phyloP scores from a whole-genome alignment of 805 yeast genomes.

The Candida arabinofermentans region DNA sequence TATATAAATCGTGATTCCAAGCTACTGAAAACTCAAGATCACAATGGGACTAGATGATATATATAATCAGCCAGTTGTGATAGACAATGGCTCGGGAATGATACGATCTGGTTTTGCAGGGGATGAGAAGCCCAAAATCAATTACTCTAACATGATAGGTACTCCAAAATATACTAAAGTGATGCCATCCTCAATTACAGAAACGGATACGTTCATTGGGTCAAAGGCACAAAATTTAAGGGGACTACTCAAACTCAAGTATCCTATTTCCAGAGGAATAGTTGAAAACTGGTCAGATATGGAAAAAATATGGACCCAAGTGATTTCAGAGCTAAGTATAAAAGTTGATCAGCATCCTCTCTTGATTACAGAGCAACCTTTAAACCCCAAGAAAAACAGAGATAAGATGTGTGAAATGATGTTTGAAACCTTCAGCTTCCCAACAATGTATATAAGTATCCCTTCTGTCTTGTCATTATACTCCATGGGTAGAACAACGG shows the following conservation, averaged over 20 bases:
- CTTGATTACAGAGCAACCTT: conserved; percentile 83
- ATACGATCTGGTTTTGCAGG: conserved; percentile 93
- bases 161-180: conserved; percentile 78
- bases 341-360: conserved; percentile 76
- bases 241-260: conserved; percentile 65
- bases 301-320: conserved; percentile 75
- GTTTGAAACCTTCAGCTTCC: conserved; percentile 70
- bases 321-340: conserved; percentile 49
- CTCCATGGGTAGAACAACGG: conserved; percentile 88
- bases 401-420: conserved; percentile 58
- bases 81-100: conserved; percentile 84
- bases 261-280: conserved; percentile 79
- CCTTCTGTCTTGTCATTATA: conserved; percentile 82
- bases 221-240: conserved; percentile 67
- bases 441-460: conserved; percentile 67
- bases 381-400: conserved; percentile 64
- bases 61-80: conserved; percentile 67
- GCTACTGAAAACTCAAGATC: not conserved
- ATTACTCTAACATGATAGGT: conserved; percentile 66
- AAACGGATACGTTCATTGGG: conserved; percentile 67
- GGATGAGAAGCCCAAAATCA: conserved; percentile 70
- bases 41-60: conserved; percentile 22
- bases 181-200: conserved; percentile 61
- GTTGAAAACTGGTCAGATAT: conserved; percentile 82
- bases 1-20: not conserved